A percentile compares a stretch with the other conserved stretches of the same genome.
Conservation (phyloP, 495 filamentous ascomycete genomes). For the Aspergillus kassunensis region DNA sequence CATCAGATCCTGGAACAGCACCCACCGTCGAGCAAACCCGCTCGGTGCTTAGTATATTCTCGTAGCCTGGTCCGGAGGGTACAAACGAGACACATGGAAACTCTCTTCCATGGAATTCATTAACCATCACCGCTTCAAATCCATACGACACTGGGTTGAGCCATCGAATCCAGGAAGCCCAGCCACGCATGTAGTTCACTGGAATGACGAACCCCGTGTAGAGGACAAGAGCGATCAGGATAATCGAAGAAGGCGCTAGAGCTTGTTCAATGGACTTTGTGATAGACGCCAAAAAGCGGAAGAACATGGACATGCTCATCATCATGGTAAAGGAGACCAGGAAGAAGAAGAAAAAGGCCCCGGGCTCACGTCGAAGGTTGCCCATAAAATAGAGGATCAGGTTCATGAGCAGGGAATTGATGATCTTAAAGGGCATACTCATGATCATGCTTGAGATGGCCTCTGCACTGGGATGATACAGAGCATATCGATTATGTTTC, state of each 20-base stretch:
- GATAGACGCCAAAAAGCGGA: conserved; percentile 47
- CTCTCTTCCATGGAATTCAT: conserved; percentile 51
- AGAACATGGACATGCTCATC: conserved; percentile 58
- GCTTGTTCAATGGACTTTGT: conserved; percentile 50
- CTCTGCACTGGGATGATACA: conserved; percentile 64
- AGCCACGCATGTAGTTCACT: conserved; percentile 31
- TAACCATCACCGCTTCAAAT: conserved; percentile 36
- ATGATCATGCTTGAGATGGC: conserved; percentile 57
- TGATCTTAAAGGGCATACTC: conserved; percentile 57
- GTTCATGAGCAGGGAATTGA: conserved; percentile 50
- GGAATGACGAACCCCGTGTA: conserved; percentile 38
- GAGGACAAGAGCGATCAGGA: conserved; percentile 41
- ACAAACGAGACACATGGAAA: conserved; percentile 58
- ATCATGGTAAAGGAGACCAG: conserved; percentile 52
- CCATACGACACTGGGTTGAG: conserved; percentile 60
- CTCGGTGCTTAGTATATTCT: conserved; percentile 4
- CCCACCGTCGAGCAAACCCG: conserved; percentile 46
- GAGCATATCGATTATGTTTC: conserved; percentile 63
- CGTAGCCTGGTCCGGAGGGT: conserved; percentile 40
- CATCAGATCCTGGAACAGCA: conserved; percentile 33
- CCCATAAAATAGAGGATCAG: conserved; percentile 62
- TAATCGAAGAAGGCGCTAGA: conserved; percentile 45
- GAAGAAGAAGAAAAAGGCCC: conserved; percentile 59
- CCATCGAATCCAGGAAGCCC: conserved; percentile 48
- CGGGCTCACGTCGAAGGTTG: conserved; percentile 42